A percentile compares a stretch with the other conserved stretches of the same genome.
phyloP scores from a whole-genome alignment of 192 early-diverging fungal species.

The Obelidium mucronatum region DNA sequence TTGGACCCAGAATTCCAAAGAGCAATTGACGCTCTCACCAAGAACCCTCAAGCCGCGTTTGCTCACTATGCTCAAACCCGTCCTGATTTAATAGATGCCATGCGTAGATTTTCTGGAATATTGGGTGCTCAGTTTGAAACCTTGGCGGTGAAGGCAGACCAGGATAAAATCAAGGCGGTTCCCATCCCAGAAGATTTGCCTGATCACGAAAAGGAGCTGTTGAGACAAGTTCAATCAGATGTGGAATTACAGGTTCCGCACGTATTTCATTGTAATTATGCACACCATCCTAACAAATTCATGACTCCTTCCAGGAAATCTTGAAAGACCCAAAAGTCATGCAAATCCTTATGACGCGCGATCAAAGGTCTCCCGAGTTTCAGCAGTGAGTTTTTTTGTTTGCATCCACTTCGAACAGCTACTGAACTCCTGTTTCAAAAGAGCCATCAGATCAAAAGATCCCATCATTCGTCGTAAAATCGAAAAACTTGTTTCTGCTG shows the following conservation, averaged over 20 bases:
- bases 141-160: constrained; percentile 26
- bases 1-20: constrained; percentile 47
- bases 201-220: constrained; percentile 40
- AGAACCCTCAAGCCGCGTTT: constrained; percentile 46
- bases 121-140: constrained; percentile 42
- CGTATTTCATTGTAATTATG: too few relatives aligned
- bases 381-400: too few relatives aligned
- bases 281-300: too few relatives aligned
- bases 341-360: neutral
- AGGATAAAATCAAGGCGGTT: neutral
- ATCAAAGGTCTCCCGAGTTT: neutral
- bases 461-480: constrained; percentile 32
- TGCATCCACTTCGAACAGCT: too few relatives aligned
- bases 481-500: constrained; percentile 34
- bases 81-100: constrained; percentile 45
- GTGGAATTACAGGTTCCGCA: constrained; percentile 25
- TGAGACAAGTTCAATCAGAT: constrained; percentile 41
- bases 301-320: constrained; percentile 10
- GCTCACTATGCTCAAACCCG: constrained; percentile 35
- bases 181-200: constrained; percentile 35
- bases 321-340: neutral
- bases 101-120: constrained; percentile 51
- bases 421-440: too few relatives aligned
- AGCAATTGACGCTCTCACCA: constrained; percentile 38
- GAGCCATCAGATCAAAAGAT: neutral